Evolutionary conservation across 2,329 filamentous ascomycete genomes (phyloP).

Genomic region (Ascochyta clinopodiicola): DNA sequence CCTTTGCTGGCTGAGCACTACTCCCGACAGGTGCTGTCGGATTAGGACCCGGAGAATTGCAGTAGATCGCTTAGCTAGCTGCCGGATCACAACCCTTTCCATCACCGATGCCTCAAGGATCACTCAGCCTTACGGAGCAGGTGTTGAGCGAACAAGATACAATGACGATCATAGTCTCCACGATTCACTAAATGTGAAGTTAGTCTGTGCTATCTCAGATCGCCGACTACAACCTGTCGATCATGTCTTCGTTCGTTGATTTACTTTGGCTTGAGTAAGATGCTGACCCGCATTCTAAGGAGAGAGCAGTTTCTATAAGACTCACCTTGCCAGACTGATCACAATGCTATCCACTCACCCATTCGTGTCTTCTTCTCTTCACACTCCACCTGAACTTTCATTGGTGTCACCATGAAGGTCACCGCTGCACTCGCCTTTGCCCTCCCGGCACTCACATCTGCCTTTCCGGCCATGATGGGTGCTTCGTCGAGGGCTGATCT

Average conservation of each 20-base stretch:
- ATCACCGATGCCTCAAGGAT: background rate
- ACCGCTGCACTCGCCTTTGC: slow-evolving; percentile 15
- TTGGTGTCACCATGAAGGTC: slow-evolving; percentile 20
- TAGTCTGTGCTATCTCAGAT: background rate
- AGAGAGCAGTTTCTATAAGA: slow-evolving; percentile 1
- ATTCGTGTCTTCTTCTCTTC: background rate
- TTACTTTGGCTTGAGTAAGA: background rate
- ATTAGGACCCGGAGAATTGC: background rate
- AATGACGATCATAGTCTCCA: background rate
- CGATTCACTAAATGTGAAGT: background rate
- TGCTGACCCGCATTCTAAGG: background rate
- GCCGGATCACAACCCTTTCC: background rate
- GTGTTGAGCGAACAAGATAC: background rate
- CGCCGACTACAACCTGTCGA: background rate
- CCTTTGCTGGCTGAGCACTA: background rate
- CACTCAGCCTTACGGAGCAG: background rate
- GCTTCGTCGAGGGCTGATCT: slow-evolving; percentile 20
- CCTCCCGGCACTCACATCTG: slow-evolving; percentile 21
- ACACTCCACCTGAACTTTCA: background rate
- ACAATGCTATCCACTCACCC: background rate
- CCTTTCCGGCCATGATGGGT: slow-evolving; percentile 26
- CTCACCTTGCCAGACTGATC: background rate
- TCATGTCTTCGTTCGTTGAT: background rate
- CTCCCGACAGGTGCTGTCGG: background rate
- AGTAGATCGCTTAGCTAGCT: background rate